Percentiles rank a stretch among this genome's conserved stretches.
Conservation (phyloP, 139 green algal species). For the Trebouxia sp. region DNA sequence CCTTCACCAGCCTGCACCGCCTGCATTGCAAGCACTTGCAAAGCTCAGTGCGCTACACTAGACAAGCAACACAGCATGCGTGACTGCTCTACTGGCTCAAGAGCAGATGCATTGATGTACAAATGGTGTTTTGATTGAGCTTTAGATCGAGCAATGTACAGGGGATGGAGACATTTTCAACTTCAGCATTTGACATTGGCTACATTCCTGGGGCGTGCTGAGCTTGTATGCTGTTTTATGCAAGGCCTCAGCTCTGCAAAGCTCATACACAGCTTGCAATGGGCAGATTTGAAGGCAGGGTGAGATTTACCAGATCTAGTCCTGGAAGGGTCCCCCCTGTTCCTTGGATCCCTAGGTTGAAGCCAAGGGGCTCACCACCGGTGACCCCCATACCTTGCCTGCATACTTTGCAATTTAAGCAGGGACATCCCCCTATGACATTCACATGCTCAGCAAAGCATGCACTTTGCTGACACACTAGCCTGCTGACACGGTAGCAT, state of each 20-base stretch:
- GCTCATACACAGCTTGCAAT: background rate
- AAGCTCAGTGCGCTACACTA: background rate
- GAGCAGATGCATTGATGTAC: no score
- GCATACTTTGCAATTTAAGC: background rate
- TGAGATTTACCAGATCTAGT: slow-evolving; percentile 70
- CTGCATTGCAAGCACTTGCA: slow-evolving; percentile 28
- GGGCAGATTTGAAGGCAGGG: background rate
- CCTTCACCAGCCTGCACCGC: slow-evolving; percentile 65
- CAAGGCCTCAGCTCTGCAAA: no score
- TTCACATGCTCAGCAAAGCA: no score
- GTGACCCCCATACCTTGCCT: slow-evolving; percentile 84
- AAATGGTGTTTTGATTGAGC: no score
- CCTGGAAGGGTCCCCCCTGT: slow-evolving; percentile 67
- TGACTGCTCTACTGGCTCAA: no score
- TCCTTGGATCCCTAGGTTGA: slow-evolving; percentile 78
- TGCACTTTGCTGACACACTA: no score
- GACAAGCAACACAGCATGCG: no score
- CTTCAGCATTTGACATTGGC: background rate
- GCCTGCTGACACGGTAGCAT: no score
- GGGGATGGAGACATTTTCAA: no score
- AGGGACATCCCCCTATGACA: no score
- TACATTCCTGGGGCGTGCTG: background rate
- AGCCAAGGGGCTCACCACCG: slow-evolving; percentile 79
- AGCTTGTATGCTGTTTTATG: no score
- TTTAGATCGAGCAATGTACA: no score